Base-by-base conservation (phyloP, 2,329 filamentous ascomycete species). In the Calonectria ilicicola region DNA sequence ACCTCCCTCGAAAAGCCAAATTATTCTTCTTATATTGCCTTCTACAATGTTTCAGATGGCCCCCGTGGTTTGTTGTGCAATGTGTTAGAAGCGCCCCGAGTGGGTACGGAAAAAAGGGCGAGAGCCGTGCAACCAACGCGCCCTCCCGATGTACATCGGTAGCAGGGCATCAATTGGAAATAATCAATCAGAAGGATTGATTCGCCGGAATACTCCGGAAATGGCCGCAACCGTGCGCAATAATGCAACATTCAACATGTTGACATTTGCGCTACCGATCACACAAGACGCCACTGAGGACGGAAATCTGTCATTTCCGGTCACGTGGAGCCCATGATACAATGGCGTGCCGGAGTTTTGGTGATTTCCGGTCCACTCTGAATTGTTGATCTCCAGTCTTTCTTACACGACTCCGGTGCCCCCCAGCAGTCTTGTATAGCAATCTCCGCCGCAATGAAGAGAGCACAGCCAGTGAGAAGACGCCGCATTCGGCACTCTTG, bases 401-500 rank as follows among this genome's bases (percentile, higher is more conserved):
- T 44, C 46, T 44, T 17, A 19, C 58, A 21, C 38, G 21, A 62
- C 26, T 40, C 42, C 15, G 40, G 17, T 23, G 29, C 7, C 3
- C 17, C 58, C 56, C 32, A 64, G 46, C 26, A n/a, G 51, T 9
- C n/a, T 26, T 26, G 51, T 12, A 15, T 17, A 35, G 32, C 7
- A 46, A 60, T 27, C 35, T 56, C 38, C 38, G 47, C 47, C 17
- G 23, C 2, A 14, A 65, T 70, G 47, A 58, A 26, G n/a, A 65
- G 51, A 49, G 10, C 49, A 2, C 21, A 23, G 40, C 2, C 23
- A 12, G 10, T 29, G 1, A 40, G 35, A 2, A 51, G 35, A 3
- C 53, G 32, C 10, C 74, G 75, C 67, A 75, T 77, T 38, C 75
- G 76, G 63, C 76, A 77, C 27, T 78, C 76, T 2, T 78, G 76